Evolutionary conservation across 1,139 yeast genomes (phyloP), one percentile per base, ranked within the genome.

Genomic region (Diutina siamensis): DNA sequence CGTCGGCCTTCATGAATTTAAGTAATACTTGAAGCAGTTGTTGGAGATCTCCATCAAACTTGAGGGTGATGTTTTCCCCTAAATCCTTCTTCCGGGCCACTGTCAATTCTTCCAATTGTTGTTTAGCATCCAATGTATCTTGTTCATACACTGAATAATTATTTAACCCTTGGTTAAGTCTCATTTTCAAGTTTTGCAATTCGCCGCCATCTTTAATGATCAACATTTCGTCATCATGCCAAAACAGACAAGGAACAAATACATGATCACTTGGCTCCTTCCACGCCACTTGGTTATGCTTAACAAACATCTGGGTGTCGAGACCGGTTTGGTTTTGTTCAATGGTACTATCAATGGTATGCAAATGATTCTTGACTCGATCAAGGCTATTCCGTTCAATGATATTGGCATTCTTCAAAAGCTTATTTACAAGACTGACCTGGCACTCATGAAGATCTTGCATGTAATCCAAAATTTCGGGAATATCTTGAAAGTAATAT

Each of bases 211-310:
- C 80, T 18, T 74, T 72, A 1, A 77, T 73, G 15, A 80, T 68
- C 65, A 92, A 78, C 44, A 76, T 69, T 52, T 88, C 95, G 61
- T 92, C 97, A 57, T 92, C 98, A 62, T 89, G 97, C 98, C 98
- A 94, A 45, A 94, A 83, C 32, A 89, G 80, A 36, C 95, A 81
- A 1, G 97, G 97, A 52, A 86, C 76, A 57, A 83, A 94, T 53
- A 77, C 74, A 58, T 83, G 86, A 62, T 92, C 97, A 4, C 67
- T 67, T 0, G 97, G 98, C 55, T 88, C 97, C 44, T 71, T 69
- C 97, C 97, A 92, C 33, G 72, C 73, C 20, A 68, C 57, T 21
- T 67, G 49, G 57, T 94, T 94, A 63, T 94, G 99, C 57, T 88
- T 88, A 48, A 88, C 79, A 63, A 81, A 94, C 97, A 94, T 92